Evolutionary conservation across 1,284 basidiomycete genomes (phyloP).

Genomic region (Ceratobasidium sp.): DNA sequence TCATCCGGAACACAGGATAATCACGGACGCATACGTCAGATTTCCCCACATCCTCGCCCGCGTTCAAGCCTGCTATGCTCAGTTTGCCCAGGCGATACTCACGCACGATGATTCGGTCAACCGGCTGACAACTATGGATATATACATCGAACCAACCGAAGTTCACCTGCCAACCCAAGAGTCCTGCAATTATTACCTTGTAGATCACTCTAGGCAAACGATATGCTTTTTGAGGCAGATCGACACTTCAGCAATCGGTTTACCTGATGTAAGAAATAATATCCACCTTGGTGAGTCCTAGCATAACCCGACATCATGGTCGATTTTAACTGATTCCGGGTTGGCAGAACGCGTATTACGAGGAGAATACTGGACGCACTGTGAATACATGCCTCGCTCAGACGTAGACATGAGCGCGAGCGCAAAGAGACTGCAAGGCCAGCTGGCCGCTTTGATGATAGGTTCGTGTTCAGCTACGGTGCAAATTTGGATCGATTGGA

Average conservation of each 20-base stretch:
- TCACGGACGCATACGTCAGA: conserved; percentile 38
- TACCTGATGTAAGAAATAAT: conserved; percentile 38
- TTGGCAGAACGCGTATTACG: conserved; percentile 9
- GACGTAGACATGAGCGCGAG: conserved; percentile 20
- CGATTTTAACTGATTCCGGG: not conserved
- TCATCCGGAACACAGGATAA: conserved; percentile 6
- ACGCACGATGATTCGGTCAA: conserved; percentile 8
- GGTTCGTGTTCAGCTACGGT: not conserved
- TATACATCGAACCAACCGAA: conserved; percentile 29
- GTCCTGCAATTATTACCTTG: conserved; percentile 29
- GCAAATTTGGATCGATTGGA: not conserved
- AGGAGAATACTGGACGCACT: conserved; percentile 42
- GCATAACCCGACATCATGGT: not conserved
- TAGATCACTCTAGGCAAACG: conserved; percentile 21
- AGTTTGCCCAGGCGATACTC: conserved; percentile 3
- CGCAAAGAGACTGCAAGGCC: conserved; percentile 27
- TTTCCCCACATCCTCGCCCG: conserved; percentile 1
- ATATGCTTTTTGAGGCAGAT: conserved; percentile 24
- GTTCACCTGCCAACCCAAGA: not conserved
- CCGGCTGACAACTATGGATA: conserved; percentile 23
- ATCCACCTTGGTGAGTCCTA: conserved; percentile 19
- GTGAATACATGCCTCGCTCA: conserved; percentile 37
- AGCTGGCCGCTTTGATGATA: conserved; percentile 37
- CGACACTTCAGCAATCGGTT: conserved; percentile 13
- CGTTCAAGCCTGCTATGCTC: conserved; percentile 9